phyloP scores from a whole-genome alignment of 164 flowering plant species.

The Magnolia changhungtana region DNA sequence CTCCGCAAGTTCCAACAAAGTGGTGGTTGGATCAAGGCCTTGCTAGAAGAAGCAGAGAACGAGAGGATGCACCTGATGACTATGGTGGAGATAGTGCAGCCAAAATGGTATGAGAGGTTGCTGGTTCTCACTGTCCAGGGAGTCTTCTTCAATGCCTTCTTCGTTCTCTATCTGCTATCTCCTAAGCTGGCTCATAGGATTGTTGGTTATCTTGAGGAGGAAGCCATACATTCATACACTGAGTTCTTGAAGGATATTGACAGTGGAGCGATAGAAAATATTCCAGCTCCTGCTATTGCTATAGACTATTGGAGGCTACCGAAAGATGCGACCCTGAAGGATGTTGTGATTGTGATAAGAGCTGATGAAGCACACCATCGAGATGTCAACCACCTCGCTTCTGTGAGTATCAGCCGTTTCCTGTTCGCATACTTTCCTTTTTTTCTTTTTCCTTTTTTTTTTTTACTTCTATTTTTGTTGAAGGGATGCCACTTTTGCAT shows the following conservation, averaged over 20 bases:
- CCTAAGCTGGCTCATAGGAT: constrained; percentile 80
- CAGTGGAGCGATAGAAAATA: constrained; percentile 61
- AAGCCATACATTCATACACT: constrained; percentile 84
- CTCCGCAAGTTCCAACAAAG: constrained; percentile 78
- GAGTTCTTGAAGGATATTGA: constrained; percentile 71
- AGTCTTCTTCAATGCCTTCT: constrained; percentile 75
- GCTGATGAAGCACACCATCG: constrained; percentile 96
- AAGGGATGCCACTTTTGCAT: too few relatives aligned
- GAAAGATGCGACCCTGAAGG: constrained; percentile 68
- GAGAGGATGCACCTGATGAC: constrained; percentile 96
- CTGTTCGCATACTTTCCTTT: too few relatives aligned
- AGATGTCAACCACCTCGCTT: constrained; percentile 89
- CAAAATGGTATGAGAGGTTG: constrained; percentile 76
- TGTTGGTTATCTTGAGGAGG: constrained; percentile 87
- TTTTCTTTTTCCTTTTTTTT: too few relatives aligned
- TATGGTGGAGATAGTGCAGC: constrained; percentile 80
- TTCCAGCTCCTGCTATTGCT: constrained; percentile 85
- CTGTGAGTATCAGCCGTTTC: constrained; percentile 40
- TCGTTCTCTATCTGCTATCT: constrained; percentile 61
- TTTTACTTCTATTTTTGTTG: too few relatives aligned
- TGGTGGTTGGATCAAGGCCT: constrained; percentile 90
- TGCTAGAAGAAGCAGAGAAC: constrained; percentile 92
- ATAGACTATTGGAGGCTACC: constrained; percentile 90
- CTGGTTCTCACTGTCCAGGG: constrained; percentile 76
- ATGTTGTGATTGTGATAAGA: constrained; percentile 71